Base-by-base conservation (phyloP, 495 filamentous ascomycete genomes). In the Lasiosphaeris hirsuta region DNA sequence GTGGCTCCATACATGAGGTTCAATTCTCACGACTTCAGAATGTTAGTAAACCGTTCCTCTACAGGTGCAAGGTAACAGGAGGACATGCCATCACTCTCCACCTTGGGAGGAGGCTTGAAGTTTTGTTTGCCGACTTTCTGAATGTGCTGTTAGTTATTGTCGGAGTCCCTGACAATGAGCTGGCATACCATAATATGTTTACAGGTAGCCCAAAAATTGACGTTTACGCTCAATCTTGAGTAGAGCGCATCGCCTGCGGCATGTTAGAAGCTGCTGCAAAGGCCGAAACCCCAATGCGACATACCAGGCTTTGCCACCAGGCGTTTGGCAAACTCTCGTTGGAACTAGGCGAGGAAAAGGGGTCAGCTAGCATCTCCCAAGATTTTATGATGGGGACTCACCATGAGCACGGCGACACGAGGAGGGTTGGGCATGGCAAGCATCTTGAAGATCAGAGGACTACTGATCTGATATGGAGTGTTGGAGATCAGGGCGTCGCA, bases 401-500 rank as follows among this genome's bases (percentile, higher is more conserved):
- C 92, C 90, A 96, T 96, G 71, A 97, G 88, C 51, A 96, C 80
- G 61, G 87, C 91, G 52, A 81, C 79, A 2, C 93, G 78, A 0
- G 90, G 82, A 0, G 90, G 90, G 48, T 84, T 84, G 37, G 74
- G 74, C 47, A 88, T 82, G 19, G 88, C 79, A 30, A 97, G 83
- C 47, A 97, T 86, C 70, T 96, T 96, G 80, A 96, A 90, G 49
- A 92, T 90, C 13, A 97, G 80, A 10, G 93, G 93, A 46, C 86
- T 90, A 7, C 89, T 95, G 58, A 97, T 97, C 77, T 95, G 70
- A 72, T 97, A 97, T 1, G 93, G 92, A 10, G 94, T 97, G 68
- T 97, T 97, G 65, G 83, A 87, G 55, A 97, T 96, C 72, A 90
- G 90, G 61, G 94, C 90, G 73, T 95, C 92, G 65, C 93, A 94